These are phyloP conservation scores for Quercus suber DNA, from an alignment of 306 rosid genomes.

Conservation along the genomic window DNA sequence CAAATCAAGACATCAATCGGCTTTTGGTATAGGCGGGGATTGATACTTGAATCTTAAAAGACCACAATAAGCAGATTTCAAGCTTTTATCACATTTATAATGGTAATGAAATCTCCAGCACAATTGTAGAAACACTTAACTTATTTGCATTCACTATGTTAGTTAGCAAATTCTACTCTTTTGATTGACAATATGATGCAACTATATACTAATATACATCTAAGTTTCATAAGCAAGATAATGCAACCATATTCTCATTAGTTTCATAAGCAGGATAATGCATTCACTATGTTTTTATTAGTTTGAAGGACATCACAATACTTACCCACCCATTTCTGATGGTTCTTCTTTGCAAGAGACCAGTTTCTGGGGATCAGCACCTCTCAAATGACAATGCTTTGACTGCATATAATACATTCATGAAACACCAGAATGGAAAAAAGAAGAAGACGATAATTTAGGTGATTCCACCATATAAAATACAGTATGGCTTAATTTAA, in stretches of 20 bases:
- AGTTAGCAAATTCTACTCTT: not conserved
- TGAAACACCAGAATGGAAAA: not conserved
- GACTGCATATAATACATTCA: constrained; percentile 54
- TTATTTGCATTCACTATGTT: not conserved
- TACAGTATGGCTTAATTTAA: not conserved
- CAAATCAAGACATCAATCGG: no score
- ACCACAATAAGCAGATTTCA: not conserved
- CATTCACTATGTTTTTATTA: not conserved
- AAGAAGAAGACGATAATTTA: not conserved
- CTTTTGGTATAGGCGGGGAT: no score
- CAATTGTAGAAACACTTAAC: not conserved
- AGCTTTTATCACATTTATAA: not conserved
- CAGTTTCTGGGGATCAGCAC: constrained; percentile 54
- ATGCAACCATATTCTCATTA: not conserved
- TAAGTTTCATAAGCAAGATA: not conserved
- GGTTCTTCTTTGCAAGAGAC: constrained; percentile 80
- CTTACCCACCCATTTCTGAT: constrained; percentile 98
- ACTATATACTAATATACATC: not conserved
- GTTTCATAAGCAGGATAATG: not conserved
- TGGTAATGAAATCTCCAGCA: not conserved
- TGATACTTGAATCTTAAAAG: not conserved
- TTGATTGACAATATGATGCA: not conserved
- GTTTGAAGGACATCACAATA: constrained; percentile 25
- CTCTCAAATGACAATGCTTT: constrained; percentile 73
- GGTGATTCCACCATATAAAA: not conserved